Evolutionary conservation across 371 early-diverging fungal genomes (phyloP).

Genomic region (Capillidium heterosporum): DNA sequence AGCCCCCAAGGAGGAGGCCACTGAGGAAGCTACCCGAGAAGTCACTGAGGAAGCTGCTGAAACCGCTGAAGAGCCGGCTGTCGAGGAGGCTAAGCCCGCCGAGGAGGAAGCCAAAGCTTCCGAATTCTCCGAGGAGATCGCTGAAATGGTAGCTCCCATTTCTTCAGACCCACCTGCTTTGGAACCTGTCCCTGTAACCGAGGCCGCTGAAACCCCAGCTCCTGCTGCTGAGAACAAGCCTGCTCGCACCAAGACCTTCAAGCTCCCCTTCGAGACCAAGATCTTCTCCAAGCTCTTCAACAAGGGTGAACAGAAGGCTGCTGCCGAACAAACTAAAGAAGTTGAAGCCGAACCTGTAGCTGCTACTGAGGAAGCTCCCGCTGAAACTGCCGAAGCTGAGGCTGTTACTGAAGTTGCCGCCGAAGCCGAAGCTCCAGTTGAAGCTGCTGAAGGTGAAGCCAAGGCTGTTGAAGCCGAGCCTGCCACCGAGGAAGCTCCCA

Average conservation of each 20-base stretch:
- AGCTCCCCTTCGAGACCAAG: neutral
- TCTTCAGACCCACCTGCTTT: constrained; percentile 1
- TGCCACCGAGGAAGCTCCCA: neutral
- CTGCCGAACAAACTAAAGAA: constrained; percentile 1
- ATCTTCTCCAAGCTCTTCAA: constrained; percentile 2
- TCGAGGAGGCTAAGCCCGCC: too few species aligned
- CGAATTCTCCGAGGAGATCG: constrained; percentile 3
- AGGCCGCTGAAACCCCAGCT: neutral
- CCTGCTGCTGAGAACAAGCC: neutral
- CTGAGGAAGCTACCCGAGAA: neutral
- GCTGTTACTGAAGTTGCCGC: neutral
- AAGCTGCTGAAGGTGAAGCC: constrained; percentile 1
- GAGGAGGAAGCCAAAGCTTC: neutral
- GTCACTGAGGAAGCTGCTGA: neutral
- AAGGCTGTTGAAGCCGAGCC: neutral
- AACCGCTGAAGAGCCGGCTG: neutral
- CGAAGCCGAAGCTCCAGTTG: neutral
- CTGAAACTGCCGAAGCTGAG: neutral
- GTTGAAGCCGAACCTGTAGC: neutral
- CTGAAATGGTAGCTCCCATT: constrained; percentile 4
- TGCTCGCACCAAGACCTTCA: constrained; percentile 1
- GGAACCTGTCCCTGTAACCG: neutral
- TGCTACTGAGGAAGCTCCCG: neutral
- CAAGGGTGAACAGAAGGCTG: constrained; percentile 2
- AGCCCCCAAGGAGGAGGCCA: neutral